Evolutionary conservation across 805 yeast species (phyloP).

Genomic region (Pichia phayaonensis): DNA sequence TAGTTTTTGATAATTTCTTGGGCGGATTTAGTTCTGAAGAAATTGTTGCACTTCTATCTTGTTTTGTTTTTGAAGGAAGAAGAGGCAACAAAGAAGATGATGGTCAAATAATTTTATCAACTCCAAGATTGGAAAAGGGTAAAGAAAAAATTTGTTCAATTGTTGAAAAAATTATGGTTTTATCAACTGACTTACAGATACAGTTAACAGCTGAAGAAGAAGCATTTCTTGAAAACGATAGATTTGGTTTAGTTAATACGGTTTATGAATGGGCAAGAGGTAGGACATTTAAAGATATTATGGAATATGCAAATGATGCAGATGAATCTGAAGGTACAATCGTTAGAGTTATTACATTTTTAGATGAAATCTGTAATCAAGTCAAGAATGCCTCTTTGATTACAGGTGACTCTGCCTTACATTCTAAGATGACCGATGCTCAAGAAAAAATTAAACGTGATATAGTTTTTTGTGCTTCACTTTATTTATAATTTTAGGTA

Average conservation of each 20-base stretch:
- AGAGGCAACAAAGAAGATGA: slow-evolving; percentile 43
- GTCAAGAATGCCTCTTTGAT: slow-evolving; percentile 90
- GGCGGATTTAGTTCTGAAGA: slow-evolving; percentile 94
- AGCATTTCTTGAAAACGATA: slow-evolving; percentile 69
- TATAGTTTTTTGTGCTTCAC: slow-evolving; percentile 93
- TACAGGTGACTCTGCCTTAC: slow-evolving; percentile 87
- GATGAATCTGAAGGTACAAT: slow-evolving; percentile 75
- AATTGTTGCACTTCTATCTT: slow-evolving; percentile 88
- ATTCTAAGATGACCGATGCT: slow-evolving; percentile 82
- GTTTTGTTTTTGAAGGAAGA: slow-evolving; percentile 87
- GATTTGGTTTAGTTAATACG: slow-evolving; percentile 88
- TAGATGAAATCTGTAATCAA: slow-evolving; percentile 93
- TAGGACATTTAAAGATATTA: slow-evolving; percentile 81
- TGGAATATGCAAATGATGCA: slow-evolving; percentile 79
- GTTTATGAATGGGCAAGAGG: slow-evolving; percentile 99
- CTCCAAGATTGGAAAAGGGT: slow-evolving; percentile 78
- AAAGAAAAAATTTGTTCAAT: slow-evolving; percentile 60
- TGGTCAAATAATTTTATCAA: slow-evolving; percentile 35
- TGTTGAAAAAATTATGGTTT: slow-evolving; percentile 51
- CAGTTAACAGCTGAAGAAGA: slow-evolving; percentile 77
- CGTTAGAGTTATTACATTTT: slow-evolving; percentile 87
- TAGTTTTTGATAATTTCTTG: slow-evolving; percentile 82
- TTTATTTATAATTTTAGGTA: slow-evolving; percentile 51
- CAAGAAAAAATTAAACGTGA: slow-evolving; percentile 95
- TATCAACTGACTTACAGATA: slow-evolving; percentile 63